A percentile compares a stretch with the other conserved stretches of the same genome.
These are phyloP conservation scores for Pistacia atlantica DNA, from an alignment of 345 rosid species.

Conservation along the genomic window DNA sequence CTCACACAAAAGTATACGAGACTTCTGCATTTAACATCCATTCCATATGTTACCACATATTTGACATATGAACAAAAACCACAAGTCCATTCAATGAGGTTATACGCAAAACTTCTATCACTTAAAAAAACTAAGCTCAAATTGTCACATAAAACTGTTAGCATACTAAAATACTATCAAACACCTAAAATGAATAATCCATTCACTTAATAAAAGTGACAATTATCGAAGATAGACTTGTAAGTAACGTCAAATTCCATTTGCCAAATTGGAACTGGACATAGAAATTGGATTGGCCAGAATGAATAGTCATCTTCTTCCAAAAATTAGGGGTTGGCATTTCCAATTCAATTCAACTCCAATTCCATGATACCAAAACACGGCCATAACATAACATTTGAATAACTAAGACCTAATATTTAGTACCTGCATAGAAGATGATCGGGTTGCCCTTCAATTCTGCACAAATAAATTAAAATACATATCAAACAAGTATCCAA, in stretches of 20 bases:
- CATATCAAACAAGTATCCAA: too few species aligned
- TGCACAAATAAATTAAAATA: slow-evolving; percentile 33
- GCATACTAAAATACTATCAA: not conserved
- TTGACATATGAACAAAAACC: not conserved
- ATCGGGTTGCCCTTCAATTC: slow-evolving; percentile 77
- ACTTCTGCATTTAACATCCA: not conserved
- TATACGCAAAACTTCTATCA: not conserved
- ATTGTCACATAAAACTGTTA: not conserved
- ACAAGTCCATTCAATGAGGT: not conserved
- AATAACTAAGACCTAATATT: not conserved
- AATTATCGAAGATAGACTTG: not conserved
- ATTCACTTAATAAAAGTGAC: not conserved
- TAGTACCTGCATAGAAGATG: slow-evolving; percentile 73
- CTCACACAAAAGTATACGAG: not conserved
- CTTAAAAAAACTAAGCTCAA: not conserved
- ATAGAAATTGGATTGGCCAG: not conserved
- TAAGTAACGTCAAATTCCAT: not conserved
- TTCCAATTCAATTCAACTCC: not conserved
- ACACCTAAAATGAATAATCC: not conserved
- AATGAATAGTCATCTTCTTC: not conserved
- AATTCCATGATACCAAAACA: not conserved
- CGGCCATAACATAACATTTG: not conserved
- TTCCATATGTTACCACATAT: not conserved
- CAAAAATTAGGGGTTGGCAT: not conserved
- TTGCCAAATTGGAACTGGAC: too few species aligned